Base-by-base conservation (phyloP, 352 stramenopile genomes). In the Phytopythium kandeliae region DNA sequence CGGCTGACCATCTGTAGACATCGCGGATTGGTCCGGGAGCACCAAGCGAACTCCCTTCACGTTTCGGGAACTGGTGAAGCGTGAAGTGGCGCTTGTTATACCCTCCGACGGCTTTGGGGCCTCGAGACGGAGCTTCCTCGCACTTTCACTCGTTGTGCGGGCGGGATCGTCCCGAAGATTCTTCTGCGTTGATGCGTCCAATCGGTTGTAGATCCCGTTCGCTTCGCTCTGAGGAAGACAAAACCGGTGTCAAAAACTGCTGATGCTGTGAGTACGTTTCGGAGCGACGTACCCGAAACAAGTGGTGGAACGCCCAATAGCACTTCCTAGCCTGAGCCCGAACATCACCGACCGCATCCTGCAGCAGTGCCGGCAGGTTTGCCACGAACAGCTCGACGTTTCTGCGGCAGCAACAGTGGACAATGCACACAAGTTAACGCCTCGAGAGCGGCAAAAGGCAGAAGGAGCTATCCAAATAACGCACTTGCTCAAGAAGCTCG, bases 251-350 rank as follows among this genome's bases (percentile, higher is more conserved):
- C 5, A 31, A 30, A 19, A n/a, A n/a, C n/a, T n/a, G n/a, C n/a
- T n/a, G n/a, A n/a, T n/a, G 28, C 28, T 4, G 9, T 31, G 28
- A 9, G 28, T 31, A 31, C 9, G 28, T 9, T 31, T 31, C 28
- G 28, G 28, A 31, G 28, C 7, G 5, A 57, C 62, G 15, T 60
- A 85, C 78, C 25, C 73, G 60, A 31, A 91, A 93, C 7, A 89
- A 50, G 24, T 75, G 35, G 36, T 92, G 77, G 42, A 84, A 78
- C 15, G 76, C 69, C 83, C 83, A 94, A 47, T 79, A 94, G 33
- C 78, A 92, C 45, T 89, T 89, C 54, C 83, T 69, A 26, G 80
- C 75, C 42, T 88, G 74, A 5, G 74, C 74, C 7, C 83, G 80
- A n/a, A 92, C 83, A 47, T 94, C 80, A 12, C 57, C 69, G 6